Percentiles rank a stretch among this genome's conserved stretches.
Conservation (phyloP, 768 basidiomycete genomes). For the Collybiopsis luxurians region DNA sequence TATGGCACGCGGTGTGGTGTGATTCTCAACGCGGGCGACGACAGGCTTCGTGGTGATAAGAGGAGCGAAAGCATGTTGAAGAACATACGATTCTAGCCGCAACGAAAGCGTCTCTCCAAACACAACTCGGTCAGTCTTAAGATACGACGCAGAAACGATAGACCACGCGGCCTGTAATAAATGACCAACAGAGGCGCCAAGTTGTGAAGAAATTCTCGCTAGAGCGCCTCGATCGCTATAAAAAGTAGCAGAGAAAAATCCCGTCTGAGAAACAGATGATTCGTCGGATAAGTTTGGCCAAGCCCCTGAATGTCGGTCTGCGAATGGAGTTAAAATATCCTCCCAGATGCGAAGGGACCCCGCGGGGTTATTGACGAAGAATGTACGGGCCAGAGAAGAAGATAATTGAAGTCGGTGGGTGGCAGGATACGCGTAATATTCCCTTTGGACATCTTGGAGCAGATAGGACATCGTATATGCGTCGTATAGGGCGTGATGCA, state of each 20-base stretch:
- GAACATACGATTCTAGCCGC: not conserved
- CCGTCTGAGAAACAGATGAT: not conserved
- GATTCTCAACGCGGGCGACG: not conserved
- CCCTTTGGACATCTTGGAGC: slow-evolving; percentile 25
- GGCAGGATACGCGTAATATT: slow-evolving; percentile 22
- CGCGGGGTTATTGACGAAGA: not conserved
- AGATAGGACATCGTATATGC: slow-evolving; percentile 39
- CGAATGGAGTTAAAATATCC: slow-evolving; percentile 6
- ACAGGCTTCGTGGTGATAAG: slow-evolving; percentile 8
- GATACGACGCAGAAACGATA: slow-evolving; percentile 1
- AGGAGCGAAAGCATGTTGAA: not conserved
- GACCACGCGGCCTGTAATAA: slow-evolving; percentile 8
- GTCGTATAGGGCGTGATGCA: slow-evolving; percentile 50
- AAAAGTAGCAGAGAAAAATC: slow-evolving; percentile 3
- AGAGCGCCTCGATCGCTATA: not conserved
- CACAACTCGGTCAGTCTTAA: slow-evolving; percentile 2
- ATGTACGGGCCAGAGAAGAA: not conserved
- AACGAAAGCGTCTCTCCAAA: slow-evolving; percentile 8
- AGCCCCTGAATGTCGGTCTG: not conserved
- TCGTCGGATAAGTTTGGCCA: slow-evolving; percentile 6
- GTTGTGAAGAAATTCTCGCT: not conserved
- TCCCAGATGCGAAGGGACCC: slow-evolving; percentile 4
- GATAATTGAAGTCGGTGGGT: not conserved
- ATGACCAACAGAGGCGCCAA: slow-evolving; percentile 1
- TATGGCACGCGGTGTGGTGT: not conserved